phyloP scores from a whole-genome alignment of 768 basidiomycete species.

The Tricholoma matsutake region DNA sequence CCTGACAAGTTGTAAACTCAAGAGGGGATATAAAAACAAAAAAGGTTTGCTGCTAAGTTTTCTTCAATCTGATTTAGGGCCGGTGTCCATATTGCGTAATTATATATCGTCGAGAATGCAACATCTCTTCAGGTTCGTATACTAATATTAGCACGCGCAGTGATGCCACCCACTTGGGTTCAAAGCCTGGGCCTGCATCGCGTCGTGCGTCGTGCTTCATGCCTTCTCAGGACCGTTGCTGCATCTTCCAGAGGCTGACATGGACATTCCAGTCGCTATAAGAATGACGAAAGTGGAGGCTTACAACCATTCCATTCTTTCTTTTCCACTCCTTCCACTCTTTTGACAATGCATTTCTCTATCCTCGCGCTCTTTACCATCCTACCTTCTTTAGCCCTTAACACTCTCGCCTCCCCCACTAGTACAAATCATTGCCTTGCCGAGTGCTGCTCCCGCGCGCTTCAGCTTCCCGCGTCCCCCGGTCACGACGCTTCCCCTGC shows the following conservation, averaged over 20 bases:
- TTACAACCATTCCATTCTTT: neutral
- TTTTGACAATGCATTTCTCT: slow-evolving; percentile 1
- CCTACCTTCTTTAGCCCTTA: neutral
- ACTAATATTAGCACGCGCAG: too few species aligned
- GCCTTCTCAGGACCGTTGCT: too few species aligned
- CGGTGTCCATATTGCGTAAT: neutral
- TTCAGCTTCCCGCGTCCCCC: neutral
- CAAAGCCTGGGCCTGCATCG: too few species aligned
- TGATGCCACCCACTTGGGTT: too few species aligned
- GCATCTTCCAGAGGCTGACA: neutral
- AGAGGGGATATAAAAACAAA: slow-evolving; percentile 48
- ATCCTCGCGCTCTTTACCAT: slow-evolving; percentile 1
- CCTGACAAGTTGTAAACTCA: slow-evolving; percentile 37
- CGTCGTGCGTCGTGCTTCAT: too few species aligned
- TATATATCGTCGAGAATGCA: neutral
- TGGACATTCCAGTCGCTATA: neutral
- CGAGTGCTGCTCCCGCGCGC: neutral
- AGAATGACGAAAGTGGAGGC: neutral
- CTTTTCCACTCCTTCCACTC: neutral
- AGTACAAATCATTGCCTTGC: neutral
- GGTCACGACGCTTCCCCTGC: neutral
- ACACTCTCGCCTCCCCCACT: neutral
- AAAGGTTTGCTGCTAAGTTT: neutral
- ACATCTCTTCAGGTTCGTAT: too few species aligned
- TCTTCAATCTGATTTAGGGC: slow-evolving; percentile 5